A percentile compares a stretch with the other conserved stretches of the same genome.
These are phyloP conservation scores for Auxenochlorella protothecoides DNA, from an alignment of 139 green algal genomes.

Conservation along the genomic window DNA sequence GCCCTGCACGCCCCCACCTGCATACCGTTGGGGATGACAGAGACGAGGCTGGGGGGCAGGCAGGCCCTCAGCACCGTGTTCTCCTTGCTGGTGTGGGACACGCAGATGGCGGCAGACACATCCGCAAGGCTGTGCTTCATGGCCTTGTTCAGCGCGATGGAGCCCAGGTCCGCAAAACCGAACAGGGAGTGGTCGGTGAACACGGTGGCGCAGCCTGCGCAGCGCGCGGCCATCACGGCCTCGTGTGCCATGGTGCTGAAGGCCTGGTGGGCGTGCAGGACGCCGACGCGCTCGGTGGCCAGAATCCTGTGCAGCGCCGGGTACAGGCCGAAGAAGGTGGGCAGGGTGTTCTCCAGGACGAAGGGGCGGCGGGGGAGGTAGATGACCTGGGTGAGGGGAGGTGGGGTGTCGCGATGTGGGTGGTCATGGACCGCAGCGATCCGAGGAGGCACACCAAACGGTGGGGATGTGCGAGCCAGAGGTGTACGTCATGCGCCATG, in stretches of 20 bases:
- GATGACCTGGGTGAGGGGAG: slow-evolving; percentile 54
- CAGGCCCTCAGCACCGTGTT: slow-evolving; percentile 90
- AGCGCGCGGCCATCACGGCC: slow-evolving; percentile 65
- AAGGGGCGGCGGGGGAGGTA: slow-evolving; percentile 71
- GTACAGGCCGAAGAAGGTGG: slow-evolving; percentile 57
- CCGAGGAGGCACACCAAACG: too few species aligned
- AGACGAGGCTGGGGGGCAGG: slow-evolving; percentile 73
- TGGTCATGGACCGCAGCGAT: too few species aligned
- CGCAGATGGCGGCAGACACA: slow-evolving; percentile 75
- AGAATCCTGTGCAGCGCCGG: slow-evolving; percentile 48
- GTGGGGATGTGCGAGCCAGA: too few species aligned
- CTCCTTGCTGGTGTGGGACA: slow-evolving; percentile 90
- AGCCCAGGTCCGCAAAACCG: slow-evolving; percentile 77
- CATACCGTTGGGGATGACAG: slow-evolving; percentile 89
- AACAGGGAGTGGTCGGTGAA: slow-evolving; percentile 98
- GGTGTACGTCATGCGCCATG: too few species aligned
- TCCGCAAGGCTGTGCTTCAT: slow-evolving; percentile 70
- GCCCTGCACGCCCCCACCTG: neutral
- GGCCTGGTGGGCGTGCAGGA: slow-evolving; percentile 82
- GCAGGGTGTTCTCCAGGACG: slow-evolving; percentile 53
- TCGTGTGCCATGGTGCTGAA: slow-evolving; percentile 81
- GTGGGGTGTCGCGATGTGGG: too few species aligned
- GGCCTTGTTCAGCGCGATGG: slow-evolving; percentile 82
- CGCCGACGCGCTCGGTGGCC: slow-evolving; percentile 61
- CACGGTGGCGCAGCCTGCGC: slow-evolving; percentile 71